phyloP scores from a whole-genome alignment of 441 rosid species.

The Cnidoscolus chayamansa region DNA sequence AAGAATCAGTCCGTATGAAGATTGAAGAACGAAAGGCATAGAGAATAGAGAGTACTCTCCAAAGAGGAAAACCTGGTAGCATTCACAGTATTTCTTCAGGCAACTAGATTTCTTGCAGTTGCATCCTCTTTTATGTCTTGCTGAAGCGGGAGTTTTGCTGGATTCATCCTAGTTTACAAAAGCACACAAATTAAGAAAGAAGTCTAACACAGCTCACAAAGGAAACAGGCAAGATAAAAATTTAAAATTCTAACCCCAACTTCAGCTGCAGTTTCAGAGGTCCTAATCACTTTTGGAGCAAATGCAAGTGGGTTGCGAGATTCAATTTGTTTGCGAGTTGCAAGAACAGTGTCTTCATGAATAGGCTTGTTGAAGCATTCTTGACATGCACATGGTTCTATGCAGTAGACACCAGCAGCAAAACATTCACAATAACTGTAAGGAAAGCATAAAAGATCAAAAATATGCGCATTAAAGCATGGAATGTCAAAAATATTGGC shows the following conservation, averaged over 20 bases:
- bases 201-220: constrained; percentile 3
- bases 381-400: constrained; percentile 95
- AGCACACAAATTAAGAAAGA: constrained; percentile 10
- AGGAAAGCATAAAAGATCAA: constrained; percentile 7
- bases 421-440: constrained; percentile 98
- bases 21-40: constrained; percentile 10
- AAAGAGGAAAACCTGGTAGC: constrained; percentile 76
- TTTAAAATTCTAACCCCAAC: constrained; percentile 45
- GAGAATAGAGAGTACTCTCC: background rate
- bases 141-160: constrained; percentile 92
- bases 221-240: constrained; percentile 11
- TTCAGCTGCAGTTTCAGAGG: constrained; percentile 57
- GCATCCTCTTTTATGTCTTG: constrained; percentile 98
- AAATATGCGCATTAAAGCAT: background rate
- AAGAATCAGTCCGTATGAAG: constrained; percentile 25
- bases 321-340: constrained; percentile 96
- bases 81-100: constrained; percentile 95
- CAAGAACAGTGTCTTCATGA: constrained; percentile 93
- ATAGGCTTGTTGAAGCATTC: constrained; percentile 97
- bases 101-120: constrained; percentile 99
- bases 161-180: constrained; percentile 60
- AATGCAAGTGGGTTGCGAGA: constrained; percentile 98
- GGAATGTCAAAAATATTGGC: background rate
- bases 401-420: constrained; percentile 98
- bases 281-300: constrained; percentile 93